Conservation (phyloP, 192 early-diverging fungal species). For the Coemansia reversa region DNA sequence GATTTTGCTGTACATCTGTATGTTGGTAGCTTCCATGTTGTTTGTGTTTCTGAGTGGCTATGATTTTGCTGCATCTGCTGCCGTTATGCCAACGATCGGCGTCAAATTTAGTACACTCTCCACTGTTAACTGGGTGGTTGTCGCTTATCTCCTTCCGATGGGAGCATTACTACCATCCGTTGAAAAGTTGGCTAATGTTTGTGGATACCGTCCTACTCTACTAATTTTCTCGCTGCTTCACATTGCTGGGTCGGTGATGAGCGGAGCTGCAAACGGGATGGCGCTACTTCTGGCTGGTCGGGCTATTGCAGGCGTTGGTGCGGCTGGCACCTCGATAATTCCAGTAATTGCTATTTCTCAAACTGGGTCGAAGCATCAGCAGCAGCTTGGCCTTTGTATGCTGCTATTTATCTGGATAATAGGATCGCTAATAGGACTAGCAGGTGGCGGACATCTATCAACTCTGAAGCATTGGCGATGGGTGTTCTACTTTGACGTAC, state of each 20-base stretch:
- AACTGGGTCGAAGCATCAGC: slow-evolving; percentile 24
- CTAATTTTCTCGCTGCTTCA: slow-evolving; percentile 33
- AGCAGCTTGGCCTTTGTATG: slow-evolving; percentile 24
- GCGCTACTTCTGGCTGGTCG: slow-evolving; percentile 57
- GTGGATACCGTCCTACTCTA: slow-evolving; percentile 45
- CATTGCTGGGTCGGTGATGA: slow-evolving; percentile 40
- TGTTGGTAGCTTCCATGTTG: slow-evolving; percentile 45
- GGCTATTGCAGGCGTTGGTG: slow-evolving; percentile 53
- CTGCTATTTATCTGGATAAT: slow-evolving; percentile 40
- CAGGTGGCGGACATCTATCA: slow-evolving; percentile 53
- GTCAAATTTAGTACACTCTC: slow-evolving; percentile 68
- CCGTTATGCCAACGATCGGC: slow-evolving; percentile 68
- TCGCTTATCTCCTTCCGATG: slow-evolving; percentile 54
- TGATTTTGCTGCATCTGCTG: slow-evolving; percentile 80
- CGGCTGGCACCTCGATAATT: slow-evolving; percentile 46
- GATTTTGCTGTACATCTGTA: not conserved
- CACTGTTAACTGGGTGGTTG: slow-evolving; percentile 79
- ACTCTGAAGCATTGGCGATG: slow-evolving; percentile 50
- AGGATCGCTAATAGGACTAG: slow-evolving; percentile 58
- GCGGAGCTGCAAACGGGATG: slow-evolving; percentile 56
- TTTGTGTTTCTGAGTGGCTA: slow-evolving; percentile 68
- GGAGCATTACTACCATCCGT: slow-evolving; percentile 53
- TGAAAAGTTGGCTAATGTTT: slow-evolving; percentile 51
- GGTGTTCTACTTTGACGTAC: slow-evolving; percentile 53
- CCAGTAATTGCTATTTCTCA: slow-evolving; percentile 55